Conservation (phyloP, 129 eudicot species). For the Lonicera japonica region DNA sequence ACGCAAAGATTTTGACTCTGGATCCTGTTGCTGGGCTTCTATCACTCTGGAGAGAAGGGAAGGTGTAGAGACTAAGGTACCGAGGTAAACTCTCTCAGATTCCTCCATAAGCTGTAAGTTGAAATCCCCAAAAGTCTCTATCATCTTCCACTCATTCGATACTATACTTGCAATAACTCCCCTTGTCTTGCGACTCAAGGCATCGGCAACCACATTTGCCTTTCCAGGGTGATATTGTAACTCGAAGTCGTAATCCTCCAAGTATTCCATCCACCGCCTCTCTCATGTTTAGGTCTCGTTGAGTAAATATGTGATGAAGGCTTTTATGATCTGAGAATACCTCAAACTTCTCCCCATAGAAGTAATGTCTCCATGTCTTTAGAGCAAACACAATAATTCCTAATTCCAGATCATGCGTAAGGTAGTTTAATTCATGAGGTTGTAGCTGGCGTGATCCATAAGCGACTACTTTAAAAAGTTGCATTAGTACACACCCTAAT, state of each 20-base stretch:
- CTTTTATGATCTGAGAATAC: no score
- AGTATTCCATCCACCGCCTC: neutral
- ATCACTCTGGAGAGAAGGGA: no score
- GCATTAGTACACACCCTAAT: neutral
- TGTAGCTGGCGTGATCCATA: neutral
- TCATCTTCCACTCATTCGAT: neutral
- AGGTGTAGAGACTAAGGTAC: no score
- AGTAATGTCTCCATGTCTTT: slow-evolving; percentile 2
- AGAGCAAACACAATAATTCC: neutral
- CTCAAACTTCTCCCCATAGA: neutral
- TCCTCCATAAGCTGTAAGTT: no score
- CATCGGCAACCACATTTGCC: slow-evolving; percentile 3
- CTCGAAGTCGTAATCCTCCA: no score
- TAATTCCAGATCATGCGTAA: neutral
- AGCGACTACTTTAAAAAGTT: neutral
- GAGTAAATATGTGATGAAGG: neutral
- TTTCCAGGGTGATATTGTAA: neutral
- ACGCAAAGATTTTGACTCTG: neutral
- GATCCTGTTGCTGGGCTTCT: no score
- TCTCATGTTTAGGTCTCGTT: neutral
- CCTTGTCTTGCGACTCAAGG: neutral
- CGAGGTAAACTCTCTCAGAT: no score
- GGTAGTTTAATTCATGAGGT: neutral
- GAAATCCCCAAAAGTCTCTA: neutral
- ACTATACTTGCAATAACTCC: neutral